Conservation (phyloP, 345 rosid genomes). For the Sisymbrium altissimum region DNA sequence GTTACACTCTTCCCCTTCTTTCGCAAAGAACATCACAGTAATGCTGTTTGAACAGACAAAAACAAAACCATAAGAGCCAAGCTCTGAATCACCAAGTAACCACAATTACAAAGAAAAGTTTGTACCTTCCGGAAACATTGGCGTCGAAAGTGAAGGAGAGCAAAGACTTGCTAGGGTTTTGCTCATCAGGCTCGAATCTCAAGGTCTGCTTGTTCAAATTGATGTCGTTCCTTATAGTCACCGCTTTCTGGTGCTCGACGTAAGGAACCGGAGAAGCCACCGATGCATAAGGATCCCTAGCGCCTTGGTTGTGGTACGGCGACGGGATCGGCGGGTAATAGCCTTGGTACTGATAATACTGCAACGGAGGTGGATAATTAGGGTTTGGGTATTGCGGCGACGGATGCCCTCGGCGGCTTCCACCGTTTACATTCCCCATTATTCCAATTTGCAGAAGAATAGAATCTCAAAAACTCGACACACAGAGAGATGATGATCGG, state of each 20-base stretch:
- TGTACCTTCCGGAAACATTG: constrained; percentile 43
- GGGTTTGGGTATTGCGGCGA: constrained; percentile 56
- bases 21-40: constrained; percentile 65
- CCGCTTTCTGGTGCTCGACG: constrained; percentile 71
- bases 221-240: constrained; percentile 61
- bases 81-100: neutral
- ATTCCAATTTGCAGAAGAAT: neutral
- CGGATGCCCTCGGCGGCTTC: constrained; percentile 33
- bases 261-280: constrained; percentile 43
- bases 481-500: neutral
- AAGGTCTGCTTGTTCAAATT: constrained; percentile 73
- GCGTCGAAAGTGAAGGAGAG: constrained; percentile 82
- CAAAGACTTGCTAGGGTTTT: constrained; percentile 55
- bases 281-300: constrained; percentile 38
- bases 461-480: neutral
- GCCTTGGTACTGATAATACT: constrained; percentile 42
- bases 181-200: constrained; percentile 54
- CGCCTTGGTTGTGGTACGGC: constrained; percentile 54
- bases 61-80: neutral
- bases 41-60: constrained; percentile 41
- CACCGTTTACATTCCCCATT: constrained; percentile 21
- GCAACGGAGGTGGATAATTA: constrained; percentile 48
- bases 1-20: constrained; percentile 62
- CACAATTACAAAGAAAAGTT: neutral
- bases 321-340: constrained; percentile 56